Evolutionary conservation across 1,284 basidiomycete species (phyloP).

Genomic region (Abortiporus biennis): DNA sequence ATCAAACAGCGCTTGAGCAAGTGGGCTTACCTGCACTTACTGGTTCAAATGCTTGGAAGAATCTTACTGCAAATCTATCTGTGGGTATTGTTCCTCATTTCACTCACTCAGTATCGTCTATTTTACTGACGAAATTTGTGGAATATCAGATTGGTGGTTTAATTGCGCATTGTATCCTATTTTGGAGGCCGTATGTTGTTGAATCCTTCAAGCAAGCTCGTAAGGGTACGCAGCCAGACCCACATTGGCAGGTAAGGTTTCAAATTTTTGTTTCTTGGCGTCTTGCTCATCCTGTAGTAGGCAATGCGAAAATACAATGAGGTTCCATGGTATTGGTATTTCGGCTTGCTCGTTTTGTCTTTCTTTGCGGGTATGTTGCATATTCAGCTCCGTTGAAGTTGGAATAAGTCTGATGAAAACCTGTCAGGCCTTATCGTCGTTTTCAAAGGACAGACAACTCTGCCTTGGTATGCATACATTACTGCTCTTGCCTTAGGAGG

Average conservation of each 20-base stretch:
- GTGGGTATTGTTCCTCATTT: conserved; percentile 26
- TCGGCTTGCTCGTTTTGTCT: conserved; percentile 37
- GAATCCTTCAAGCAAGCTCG: conserved; percentile 45
- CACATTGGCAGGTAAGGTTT: conserved; percentile 48
- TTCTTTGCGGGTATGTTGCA: conserved; percentile 48
- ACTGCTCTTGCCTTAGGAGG: conserved; percentile 27
- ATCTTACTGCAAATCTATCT: conserved; percentile 44
- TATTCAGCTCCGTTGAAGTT: conserved; percentile 6
- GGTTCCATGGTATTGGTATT: conserved; percentile 51
- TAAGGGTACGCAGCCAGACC: conserved; percentile 43
- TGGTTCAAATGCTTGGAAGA: conserved; percentile 54
- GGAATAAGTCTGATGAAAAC: conserved; percentile 6
- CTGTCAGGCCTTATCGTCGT: conserved; percentile 48
- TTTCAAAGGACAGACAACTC: conserved; percentile 51
- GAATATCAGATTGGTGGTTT: conserved; percentile 52
- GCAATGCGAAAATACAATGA: conserved; percentile 47
- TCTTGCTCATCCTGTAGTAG: conserved; percentile 10
- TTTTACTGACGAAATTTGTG: conserved; percentile 8
- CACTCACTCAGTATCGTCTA: conserved; percentile 1
- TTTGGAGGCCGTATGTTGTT: conserved; percentile 48
- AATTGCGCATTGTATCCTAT: conserved; percentile 53
- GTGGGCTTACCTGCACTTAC: conserved; percentile 43
- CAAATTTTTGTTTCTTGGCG: neutral
- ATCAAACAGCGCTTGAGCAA: conserved; percentile 46
- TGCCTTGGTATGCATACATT: conserved; percentile 60